Conservation (phyloP, 148 eudicot species). For the Cornus suecica region DNA sequence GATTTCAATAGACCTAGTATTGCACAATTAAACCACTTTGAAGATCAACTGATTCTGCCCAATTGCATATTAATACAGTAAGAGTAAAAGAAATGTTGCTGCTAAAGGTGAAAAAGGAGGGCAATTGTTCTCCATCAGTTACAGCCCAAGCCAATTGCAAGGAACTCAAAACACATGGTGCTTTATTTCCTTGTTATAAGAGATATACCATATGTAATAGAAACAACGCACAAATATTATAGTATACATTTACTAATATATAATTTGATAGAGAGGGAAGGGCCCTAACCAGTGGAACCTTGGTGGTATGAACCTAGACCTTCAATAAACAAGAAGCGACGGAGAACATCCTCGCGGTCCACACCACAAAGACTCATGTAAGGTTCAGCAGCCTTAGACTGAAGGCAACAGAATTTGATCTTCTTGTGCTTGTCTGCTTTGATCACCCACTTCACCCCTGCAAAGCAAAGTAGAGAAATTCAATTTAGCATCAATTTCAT, state of each 20-base stretch:
- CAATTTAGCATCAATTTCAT: neutral
- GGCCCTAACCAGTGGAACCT: conserved; percentile 74
- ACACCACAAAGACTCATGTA: conserved; percentile 70
- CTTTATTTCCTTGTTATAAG: too few relatives aligned
- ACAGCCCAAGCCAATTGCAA: neutral
- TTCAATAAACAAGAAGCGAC: conserved; percentile 88
- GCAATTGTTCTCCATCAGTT: neutral
- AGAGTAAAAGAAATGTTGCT: neutral
- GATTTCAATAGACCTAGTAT: neutral
- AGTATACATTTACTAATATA: neutral
- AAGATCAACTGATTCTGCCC: neutral
- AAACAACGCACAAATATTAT: neutral
- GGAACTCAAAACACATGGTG: neutral
- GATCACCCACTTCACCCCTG: conserved; percentile 91
- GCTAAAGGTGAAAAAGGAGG: neutral
- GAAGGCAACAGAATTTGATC: conserved; percentile 94
- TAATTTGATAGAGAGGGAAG: conserved; percentile 1
- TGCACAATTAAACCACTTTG: neutral
- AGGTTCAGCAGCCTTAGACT: conserved; percentile 92
- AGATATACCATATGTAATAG: too few relatives aligned
- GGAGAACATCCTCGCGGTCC: conserved; percentile 75
- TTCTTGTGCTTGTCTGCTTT: conserved; percentile 65
- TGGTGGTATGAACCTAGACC: conserved; percentile 79
- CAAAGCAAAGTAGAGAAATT: conserved; percentile 7
- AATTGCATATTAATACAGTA: neutral